Base-by-base conservation (phyloP, 257 asterid species). In the Apocynum venetum region DNA sequence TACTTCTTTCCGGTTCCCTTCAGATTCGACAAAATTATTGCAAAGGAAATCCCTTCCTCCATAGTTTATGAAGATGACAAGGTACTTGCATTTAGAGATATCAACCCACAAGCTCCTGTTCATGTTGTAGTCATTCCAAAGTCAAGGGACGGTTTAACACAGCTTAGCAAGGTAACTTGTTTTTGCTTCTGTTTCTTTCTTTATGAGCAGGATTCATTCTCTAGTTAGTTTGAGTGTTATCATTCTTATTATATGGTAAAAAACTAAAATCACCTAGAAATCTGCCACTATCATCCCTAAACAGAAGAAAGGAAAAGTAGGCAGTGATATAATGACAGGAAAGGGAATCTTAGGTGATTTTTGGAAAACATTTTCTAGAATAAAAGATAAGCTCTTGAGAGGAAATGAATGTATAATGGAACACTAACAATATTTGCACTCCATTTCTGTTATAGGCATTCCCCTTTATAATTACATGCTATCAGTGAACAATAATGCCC, bases 41-140 rank as follows among this genome's bases (percentile, higher is more conserved):
- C 95, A n/a, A 95, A 91, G 88, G 98, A 91, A 78, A 89, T 95
- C 79, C 98, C 96, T 70, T 86, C 97, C 17, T 75, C 89, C 80
- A 87, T 92, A 81, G 91, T 95, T 52, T 92, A 94, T 1, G 98
- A 95, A 86, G 98, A 95, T 82, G 96, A 92, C 38, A 80, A 84
- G 13, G 99, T 95, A 69, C 94, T 95, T 80, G 99, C 98, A 72
- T 93, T 95, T 75, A 93, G 97, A 57, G 99, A 95, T 81, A 85
- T 93, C 72, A 90, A 79, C 77, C 98, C 99, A 12, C 97, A 95
- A 86, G 99, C 99, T 77, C 98, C 99, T 20, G 93, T 91, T 82
- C 99, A 95, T 86, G 93, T 95, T 78, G 80, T 95, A 46, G 81
- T 95, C 82, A 90, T 95, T 85, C 99, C 98, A 65, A 95, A 95